Conservation (phyloP, 2,329 filamentous ascomycete genomes). For the Claviceps capensis region DNA sequence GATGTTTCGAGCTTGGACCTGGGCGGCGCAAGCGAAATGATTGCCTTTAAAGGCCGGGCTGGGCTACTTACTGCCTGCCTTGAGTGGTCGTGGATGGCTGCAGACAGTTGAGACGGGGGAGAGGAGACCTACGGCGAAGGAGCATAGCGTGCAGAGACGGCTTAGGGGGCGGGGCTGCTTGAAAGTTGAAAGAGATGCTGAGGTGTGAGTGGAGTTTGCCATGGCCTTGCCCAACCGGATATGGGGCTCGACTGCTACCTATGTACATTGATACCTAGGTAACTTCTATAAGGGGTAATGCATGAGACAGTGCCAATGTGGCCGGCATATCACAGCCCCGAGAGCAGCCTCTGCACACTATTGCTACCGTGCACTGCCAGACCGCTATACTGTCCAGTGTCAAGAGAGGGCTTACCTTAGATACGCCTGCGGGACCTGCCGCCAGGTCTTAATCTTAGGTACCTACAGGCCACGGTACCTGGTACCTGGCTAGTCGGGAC, state of each 20-base stretch:
- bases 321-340: too few relatives aligned
- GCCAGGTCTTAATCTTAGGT: not conserved
- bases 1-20: constrained; percentile 31
- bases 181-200: constrained; percentile 10
- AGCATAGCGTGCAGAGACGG: constrained; percentile 3
- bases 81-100: constrained; percentile 15
- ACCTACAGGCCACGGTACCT: not conserved
- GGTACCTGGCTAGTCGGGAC: too few relatives aligned
- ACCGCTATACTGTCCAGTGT: not conserved
- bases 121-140: not conserved
- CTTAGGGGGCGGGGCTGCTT: constrained; percentile 5
- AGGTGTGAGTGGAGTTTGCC: constrained; percentile 27
- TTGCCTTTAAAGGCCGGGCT: constrained; percentile 21
- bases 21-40: constrained; percentile 40
- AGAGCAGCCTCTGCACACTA: too few relatives aligned
- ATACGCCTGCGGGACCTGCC: constrained; percentile 1
- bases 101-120: constrained; percentile 6
- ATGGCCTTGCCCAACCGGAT: constrained; percentile 28
- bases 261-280: too few relatives aligned
- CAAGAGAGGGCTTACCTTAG: not conserved
- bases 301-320: constrained; percentile 8
- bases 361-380: not conserved
- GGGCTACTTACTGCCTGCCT: constrained; percentile 2
- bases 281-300: constrained; percentile 6
- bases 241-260: constrained; percentile 15